These are phyloP conservation scores for Geranium incanum DNA, from an alignment of 441 rosid species.

Conservation along the genomic window DNA sequence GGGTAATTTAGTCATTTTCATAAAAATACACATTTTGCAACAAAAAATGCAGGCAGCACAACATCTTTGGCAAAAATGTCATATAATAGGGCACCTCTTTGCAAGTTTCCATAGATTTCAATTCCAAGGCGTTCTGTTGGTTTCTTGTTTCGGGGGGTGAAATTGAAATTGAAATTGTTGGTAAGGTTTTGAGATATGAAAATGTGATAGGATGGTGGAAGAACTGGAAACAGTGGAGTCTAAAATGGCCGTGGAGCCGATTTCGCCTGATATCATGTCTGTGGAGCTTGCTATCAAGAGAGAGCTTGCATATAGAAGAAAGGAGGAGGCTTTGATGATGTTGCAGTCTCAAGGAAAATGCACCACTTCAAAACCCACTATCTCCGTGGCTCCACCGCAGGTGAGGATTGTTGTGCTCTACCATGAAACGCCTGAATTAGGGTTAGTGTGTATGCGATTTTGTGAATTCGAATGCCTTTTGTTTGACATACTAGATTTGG, in stretches of 20 bases:
- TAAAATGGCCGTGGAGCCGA: background rate
- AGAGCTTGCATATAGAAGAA: conserved; percentile 1
- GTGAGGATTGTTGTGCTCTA: background rate
- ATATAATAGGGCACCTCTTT: too few species aligned
- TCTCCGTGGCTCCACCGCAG: background rate
- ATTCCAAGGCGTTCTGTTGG: background rate
- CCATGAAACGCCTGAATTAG: background rate
- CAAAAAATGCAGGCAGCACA: too few species aligned
- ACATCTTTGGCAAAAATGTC: too few species aligned
- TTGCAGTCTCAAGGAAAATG: background rate
- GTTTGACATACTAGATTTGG: background rate
- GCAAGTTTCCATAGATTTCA: background rate
- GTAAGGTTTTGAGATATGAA: background rate
- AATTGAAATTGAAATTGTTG: background rate
- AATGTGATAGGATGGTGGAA: background rate
- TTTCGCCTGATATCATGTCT: background rate
- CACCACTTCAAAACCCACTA: background rate
- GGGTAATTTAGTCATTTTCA: background rate
- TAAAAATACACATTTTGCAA: too few species aligned
- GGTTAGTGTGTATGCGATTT: background rate
- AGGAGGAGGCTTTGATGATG: background rate
- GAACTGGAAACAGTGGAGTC: background rate
- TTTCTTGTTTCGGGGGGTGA: background rate
- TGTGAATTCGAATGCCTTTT: background rate
- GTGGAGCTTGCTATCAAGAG: conserved; percentile 1